Conservation (phyloP, 306 rosid genomes). For the Coriaria nepalensis region DNA sequence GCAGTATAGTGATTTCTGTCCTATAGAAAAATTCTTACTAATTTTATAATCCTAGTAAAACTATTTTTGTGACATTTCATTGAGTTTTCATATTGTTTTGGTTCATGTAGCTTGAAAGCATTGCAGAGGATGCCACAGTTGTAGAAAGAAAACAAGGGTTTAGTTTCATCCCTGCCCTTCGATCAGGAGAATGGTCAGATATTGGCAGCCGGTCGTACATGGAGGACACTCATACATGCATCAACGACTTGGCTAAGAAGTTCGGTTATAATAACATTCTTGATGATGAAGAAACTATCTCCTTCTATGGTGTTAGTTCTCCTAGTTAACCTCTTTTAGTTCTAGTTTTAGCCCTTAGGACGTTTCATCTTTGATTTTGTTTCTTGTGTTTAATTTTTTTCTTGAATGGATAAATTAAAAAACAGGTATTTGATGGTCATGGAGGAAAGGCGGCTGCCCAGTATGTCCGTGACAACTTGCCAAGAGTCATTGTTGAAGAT, state of each 20-base stretch:
- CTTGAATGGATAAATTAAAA: slow-evolving; percentile 14
- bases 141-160: slow-evolving; percentile 44
- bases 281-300: slow-evolving; percentile 52
- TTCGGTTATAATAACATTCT: slow-evolving; percentile 26
- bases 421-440: slow-evolving; percentile 93
- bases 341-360: background rate
- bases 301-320: slow-evolving; percentile 82
- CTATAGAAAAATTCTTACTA: background rate
- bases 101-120: slow-evolving; percentile 66
- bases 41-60: slow-evolving; percentile 3
- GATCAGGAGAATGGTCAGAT: slow-evolving; percentile 94
- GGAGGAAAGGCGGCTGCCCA: slow-evolving; percentile 82
- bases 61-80: slow-evolving; percentile 7
- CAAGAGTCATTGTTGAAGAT: slow-evolving; percentile 80
- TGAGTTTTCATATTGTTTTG: slow-evolving; percentile 5
- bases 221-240: slow-evolving; percentile 94
- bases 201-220: slow-evolving; percentile 59
- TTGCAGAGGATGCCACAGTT: slow-evolving; percentile 57
- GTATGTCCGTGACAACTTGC: slow-evolving; percentile 78
- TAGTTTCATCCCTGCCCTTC: slow-evolving; percentile 45
- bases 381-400: too few relatives aligned
- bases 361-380: too few relatives aligned
- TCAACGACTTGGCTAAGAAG: slow-evolving; percentile 61
- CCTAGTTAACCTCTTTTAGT: slow-evolving; percentile 5
- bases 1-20: background rate